Conservation (phyloP, 805 yeast species). For the Kuraishia cidri region DNA sequence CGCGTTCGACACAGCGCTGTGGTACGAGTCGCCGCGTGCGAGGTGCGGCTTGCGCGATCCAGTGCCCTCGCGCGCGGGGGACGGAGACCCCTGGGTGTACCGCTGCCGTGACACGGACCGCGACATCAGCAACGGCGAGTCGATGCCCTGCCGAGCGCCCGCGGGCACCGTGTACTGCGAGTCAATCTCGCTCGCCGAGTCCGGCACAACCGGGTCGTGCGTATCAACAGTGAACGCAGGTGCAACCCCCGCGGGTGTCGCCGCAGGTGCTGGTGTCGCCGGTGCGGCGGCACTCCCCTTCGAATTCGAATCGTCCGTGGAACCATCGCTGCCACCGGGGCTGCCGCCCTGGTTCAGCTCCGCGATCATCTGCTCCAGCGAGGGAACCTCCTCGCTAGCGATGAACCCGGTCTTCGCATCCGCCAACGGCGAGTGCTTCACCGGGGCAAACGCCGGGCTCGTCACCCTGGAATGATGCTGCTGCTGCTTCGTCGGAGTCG, state of each 20-base stretch:
- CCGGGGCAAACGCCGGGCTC: not conserved
- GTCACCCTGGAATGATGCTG: not conserved
- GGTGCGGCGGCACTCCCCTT: slow-evolving; percentile 7
- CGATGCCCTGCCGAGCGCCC: slow-evolving; percentile 31
- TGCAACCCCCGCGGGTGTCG: slow-evolving; percentile 5
- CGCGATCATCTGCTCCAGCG: slow-evolving; percentile 21
- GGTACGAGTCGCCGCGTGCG: slow-evolving; percentile 74
- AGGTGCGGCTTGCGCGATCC: slow-evolving; percentile 41
- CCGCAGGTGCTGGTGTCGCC: slow-evolving; percentile 4
- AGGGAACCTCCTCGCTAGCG: slow-evolving; percentile 13
- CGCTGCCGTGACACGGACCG: slow-evolving; percentile 2
- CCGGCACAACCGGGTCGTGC: slow-evolving; percentile 19
- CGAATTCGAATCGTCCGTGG: no score
- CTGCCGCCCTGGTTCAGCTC: slow-evolving; percentile 19
- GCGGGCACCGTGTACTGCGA: slow-evolving; percentile 31
- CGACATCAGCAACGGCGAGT: slow-evolving; percentile 12
- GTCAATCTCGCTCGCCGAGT: slow-evolving; percentile 25
- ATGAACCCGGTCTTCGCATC: slow-evolving; percentile 8
- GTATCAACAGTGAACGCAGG: slow-evolving; percentile 4
- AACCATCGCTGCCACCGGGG: slow-evolving; percentile 4
- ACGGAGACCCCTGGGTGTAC: slow-evolving; percentile 6
- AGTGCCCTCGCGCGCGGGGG: slow-evolving; percentile 6
- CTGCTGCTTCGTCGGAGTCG: not conserved
- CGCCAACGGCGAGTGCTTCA: not conserved
- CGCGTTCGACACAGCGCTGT: slow-evolving; percentile 40